A percentile compares a stretch with the other conserved stretches of the same genome.
These are phyloP conservation scores for Oryza meridionalis DNA, from an alignment of 176 grass and related monocot genomes.

Conservation along the genomic window DNA sequence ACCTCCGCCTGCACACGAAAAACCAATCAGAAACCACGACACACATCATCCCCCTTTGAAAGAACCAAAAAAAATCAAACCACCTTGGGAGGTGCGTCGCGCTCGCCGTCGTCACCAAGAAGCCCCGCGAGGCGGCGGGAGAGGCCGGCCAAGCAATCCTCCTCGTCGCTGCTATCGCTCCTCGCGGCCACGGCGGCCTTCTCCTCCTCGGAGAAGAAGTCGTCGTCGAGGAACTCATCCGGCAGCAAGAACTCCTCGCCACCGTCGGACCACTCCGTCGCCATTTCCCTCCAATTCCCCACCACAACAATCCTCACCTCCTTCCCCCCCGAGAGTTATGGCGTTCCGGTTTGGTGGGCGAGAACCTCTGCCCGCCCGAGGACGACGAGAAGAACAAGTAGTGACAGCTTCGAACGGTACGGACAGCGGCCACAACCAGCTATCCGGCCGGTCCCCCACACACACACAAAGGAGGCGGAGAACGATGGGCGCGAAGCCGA, in stretches of 20 bases:
- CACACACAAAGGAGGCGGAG: neutral
- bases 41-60: neutral
- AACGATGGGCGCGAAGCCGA: neutral
- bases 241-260: conserved; percentile 65
- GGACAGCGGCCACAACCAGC: neutral
- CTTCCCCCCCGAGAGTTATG: neutral
- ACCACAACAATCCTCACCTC: too few species aligned
- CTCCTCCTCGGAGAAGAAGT: conserved; percentile 78
- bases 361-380: conserved; percentile 26
- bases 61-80: neutral
- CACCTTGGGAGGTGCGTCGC: conserved; percentile 19
- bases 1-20: conserved; percentile 16
- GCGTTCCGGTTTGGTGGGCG: neutral
- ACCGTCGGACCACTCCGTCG: conserved; percentile 44
- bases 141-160: conserved; percentile 41
- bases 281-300: conserved; percentile 49
- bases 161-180: conserved; percentile 74
- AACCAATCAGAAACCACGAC: neutral
- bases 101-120: neutral
- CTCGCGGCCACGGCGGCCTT: conserved; percentile 61
- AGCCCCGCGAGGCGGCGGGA: conserved; percentile 40
- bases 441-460: neutral
- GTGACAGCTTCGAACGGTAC: conserved; percentile 29
- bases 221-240: conserved; percentile 71
- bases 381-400: conserved; percentile 24